Evolutionary conservation across 306 rosid species (phyloP).

Genomic region (Hippophae rhamnoides): DNA sequence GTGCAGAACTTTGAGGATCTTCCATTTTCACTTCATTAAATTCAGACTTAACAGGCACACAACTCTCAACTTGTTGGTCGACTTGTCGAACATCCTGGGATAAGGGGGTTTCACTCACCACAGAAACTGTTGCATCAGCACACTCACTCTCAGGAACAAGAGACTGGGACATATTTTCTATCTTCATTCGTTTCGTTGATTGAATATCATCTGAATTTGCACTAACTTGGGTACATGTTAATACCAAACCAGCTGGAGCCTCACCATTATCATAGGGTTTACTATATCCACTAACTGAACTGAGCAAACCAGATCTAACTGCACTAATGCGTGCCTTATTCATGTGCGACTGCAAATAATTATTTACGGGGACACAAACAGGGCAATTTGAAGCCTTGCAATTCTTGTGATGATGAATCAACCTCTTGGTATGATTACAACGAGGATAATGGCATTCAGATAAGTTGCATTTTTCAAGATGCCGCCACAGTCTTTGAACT

Average conservation of each 20-base stretch:
- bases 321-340: slow-evolving; percentile 25
- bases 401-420: slow-evolving; percentile 56
- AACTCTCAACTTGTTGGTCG: slow-evolving; percentile 34
- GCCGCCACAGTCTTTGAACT: slow-evolving; percentile 64
- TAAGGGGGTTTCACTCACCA: slow-evolving; percentile 34
- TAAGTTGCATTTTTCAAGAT: slow-evolving; percentile 46
- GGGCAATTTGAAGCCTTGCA: slow-evolving; percentile 68
- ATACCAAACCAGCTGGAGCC: slow-evolving; percentile 32
- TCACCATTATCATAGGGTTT: slow-evolving; percentile 44
- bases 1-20: slow-evolving; percentile 26
- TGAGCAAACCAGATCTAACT: slow-evolving; percentile 41
- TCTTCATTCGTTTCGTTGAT: slow-evolving; percentile 71
- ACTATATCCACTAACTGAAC: slow-evolving; percentile 40
- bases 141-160: slow-evolving; percentile 43
- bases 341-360: slow-evolving; percentile 28
- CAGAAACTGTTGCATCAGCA: slow-evolving; percentile 36
- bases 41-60: slow-evolving; percentile 52
- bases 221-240: slow-evolving; percentile 30
- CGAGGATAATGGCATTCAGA: slow-evolving; percentile 42
- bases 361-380: slow-evolving; percentile 71
- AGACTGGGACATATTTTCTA: slow-evolving; percentile 58
- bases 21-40: slow-evolving; percentile 54
- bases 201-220: slow-evolving; percentile 62
- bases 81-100: slow-evolving; percentile 41
- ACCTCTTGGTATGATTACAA: slow-evolving; percentile 59